These are phyloP conservation scores for Colletotrichum plurivorum DNA, from an alignment of 2,329 filamentous ascomycete genomes.

Conservation along the genomic window DNA sequence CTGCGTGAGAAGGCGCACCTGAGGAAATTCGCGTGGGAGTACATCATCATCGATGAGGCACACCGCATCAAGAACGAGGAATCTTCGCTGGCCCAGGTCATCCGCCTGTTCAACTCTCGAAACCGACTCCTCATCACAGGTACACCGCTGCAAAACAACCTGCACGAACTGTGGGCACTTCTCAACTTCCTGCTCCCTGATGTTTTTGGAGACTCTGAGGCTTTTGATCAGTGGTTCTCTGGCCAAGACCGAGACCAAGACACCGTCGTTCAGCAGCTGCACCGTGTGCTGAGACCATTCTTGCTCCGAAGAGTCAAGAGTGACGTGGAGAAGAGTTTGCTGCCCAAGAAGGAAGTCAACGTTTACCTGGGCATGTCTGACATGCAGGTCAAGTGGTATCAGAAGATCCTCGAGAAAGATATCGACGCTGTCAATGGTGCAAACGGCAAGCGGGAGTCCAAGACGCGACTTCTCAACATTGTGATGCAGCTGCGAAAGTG, in stretches of 20 bases:
- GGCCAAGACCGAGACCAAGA: slow-evolving; percentile 92
- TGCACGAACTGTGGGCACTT: slow-evolving; percentile 97
- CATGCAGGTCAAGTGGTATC: slow-evolving; percentile 99
- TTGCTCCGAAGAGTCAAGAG: slow-evolving; percentile 95
- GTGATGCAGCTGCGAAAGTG: slow-evolving; percentile 99
- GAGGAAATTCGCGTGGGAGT: slow-evolving; percentile 99
- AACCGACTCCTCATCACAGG: slow-evolving; percentile 97
- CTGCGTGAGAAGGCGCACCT: slow-evolving; percentile 93
- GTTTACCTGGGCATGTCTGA: slow-evolving; percentile 98
- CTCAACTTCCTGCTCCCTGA: slow-evolving; percentile 98
- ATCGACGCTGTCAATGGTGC: slow-evolving; percentile 99
- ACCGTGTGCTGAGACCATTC: slow-evolving; percentile 93
- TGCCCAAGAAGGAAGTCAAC: slow-evolving; percentile 98
- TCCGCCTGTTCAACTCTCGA: slow-evolving; percentile 94
- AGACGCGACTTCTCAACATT: slow-evolving; percentile 96
- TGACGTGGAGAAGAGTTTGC: slow-evolving; percentile 96
- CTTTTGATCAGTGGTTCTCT: slow-evolving; percentile 98
- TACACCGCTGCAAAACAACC: slow-evolving; percentile 96
- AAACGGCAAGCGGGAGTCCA: slow-evolving; percentile 95
- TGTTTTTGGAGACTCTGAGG: slow-evolving; percentile 96
- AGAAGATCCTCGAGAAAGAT: slow-evolving; percentile 98
- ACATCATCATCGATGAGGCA: slow-evolving; percentile 98
- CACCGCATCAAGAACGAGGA: slow-evolving; percentile 99
- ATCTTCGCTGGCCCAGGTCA: slow-evolving; percentile 95
- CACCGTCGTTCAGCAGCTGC: slow-evolving; percentile 94